phyloP scores from a whole-genome alignment of 75 land plant genomes.

The Selaginella tamariscina region DNA sequence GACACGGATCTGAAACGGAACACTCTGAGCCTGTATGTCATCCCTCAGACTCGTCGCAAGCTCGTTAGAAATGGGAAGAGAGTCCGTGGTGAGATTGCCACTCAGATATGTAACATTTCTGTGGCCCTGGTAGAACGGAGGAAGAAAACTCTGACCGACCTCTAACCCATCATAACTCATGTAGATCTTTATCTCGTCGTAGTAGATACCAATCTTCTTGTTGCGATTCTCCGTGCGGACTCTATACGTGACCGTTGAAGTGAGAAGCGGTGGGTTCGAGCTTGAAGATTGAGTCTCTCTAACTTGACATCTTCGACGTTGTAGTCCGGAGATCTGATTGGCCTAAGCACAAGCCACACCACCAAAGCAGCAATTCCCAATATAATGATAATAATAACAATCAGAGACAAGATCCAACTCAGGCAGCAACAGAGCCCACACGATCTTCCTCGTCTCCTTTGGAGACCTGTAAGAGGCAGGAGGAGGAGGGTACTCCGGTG shows the following conservation, averaged over 20 bases:
- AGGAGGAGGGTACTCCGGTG: not conserved
- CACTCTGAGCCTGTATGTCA: not conserved
- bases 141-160: conserved; percentile 21
- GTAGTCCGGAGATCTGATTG: not conserved
- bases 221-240: conserved; percentile 35
- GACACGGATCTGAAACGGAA: not conserved
- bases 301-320: not conserved
- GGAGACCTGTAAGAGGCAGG: not conserved
- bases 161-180: conserved; percentile 15
- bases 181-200: conserved; percentile 24
- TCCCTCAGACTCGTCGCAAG: not conserved
- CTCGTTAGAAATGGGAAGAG: not conserved
- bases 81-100: not conserved
- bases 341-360: not conserved
- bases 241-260: conserved; percentile 3
- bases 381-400: not conserved
- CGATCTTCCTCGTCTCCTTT: not conserved
- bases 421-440: conserved; percentile 2
- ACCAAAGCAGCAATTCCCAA: not conserved
- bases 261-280: conserved; percentile 1
- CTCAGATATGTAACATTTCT: conserved; percentile 13
- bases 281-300: not conserved
- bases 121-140: conserved; percentile 35
- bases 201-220: conserved; percentile 32
- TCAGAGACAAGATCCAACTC: not conserved